Percentiles rank a stretch among this genome's conserved stretches.
Conservation (phyloP, 768 basidiomycete genomes). For the Pulveroboletus ravenelii region DNA sequence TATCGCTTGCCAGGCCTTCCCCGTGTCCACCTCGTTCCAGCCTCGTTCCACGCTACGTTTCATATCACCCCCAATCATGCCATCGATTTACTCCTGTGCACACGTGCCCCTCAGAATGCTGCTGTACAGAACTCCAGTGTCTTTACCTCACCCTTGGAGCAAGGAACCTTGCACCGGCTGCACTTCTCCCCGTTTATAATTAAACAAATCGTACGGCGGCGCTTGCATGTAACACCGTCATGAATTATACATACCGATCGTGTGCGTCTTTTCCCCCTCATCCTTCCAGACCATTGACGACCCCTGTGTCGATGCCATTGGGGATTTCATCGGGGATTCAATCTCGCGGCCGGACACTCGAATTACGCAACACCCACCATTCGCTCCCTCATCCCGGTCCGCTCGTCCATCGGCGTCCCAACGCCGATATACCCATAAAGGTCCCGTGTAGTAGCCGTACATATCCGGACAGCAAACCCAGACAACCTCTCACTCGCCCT, state of each 20-base stretch:
- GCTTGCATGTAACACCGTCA: background rate
- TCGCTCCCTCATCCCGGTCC: background rate
- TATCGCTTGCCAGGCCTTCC: background rate
- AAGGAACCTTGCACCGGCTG: background rate
- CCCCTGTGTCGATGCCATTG: background rate
- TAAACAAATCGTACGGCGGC: too few species aligned
- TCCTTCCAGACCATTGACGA: background rate
- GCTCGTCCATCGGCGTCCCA: background rate
- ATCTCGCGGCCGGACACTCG: too few species aligned
- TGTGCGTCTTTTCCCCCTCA: background rate
- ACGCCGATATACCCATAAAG: background rate
- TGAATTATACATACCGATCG: background rate
- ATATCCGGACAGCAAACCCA: background rate
- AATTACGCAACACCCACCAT: too few species aligned
- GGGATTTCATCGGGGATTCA: background rate
- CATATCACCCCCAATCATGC: conserved; percentile 11
- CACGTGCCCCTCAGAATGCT: background rate
- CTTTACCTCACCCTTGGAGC: conserved; percentile 8
- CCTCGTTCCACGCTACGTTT: conserved; percentile 3
- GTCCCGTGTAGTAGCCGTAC: background rate
- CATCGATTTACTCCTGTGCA: background rate
- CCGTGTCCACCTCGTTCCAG: conserved; percentile 14
- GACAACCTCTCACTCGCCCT: background rate
- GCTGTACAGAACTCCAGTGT: background rate
- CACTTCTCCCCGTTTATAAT: background rate